Evolutionary conservation across 116 monocot genomes (phyloP).

Genomic region (Dioscorea cayenensis): DNA sequence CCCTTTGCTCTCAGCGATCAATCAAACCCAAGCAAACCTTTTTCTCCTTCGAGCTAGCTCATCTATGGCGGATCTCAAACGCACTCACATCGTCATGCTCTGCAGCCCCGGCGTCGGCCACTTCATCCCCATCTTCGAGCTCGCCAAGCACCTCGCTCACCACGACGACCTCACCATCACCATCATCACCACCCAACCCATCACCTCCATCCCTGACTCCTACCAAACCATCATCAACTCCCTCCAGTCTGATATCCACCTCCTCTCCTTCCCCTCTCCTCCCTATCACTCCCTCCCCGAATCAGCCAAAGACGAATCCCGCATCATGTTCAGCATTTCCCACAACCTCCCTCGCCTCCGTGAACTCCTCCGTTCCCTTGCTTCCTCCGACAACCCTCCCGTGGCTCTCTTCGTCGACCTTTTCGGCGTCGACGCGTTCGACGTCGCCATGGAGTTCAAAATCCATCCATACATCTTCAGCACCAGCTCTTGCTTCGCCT

Average conservation of each 20-base stretch:
- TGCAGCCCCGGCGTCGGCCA: background rate
- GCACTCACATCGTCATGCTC: background rate
- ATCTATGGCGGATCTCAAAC: background rate
- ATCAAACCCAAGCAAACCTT: no score
- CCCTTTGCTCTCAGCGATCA: no score
- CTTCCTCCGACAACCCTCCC: background rate
- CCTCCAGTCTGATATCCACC: background rate
- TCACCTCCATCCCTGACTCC: background rate
- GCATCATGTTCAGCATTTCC: background rate
- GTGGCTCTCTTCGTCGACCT: slow-evolving; percentile 1
- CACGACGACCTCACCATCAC: background rate
- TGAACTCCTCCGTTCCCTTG: background rate
- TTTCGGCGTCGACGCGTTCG: background rate
- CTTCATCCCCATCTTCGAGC: background rate
- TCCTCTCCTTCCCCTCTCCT: background rate
- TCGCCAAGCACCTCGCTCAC: background rate
- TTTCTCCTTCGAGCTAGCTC: no score
- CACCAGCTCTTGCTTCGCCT: background rate
- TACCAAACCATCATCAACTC: background rate
- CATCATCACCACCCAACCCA: background rate
- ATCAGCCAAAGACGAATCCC: background rate
- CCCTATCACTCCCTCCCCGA: background rate
- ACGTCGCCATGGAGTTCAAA: background rate
- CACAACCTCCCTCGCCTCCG: background rate
- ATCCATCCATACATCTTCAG: background rate